These are phyloP conservation scores for Tolypocladium ovalisporum DNA, from an alignment of 2,329 filamentous ascomycete genomes.

Conservation along the genomic window DNA sequence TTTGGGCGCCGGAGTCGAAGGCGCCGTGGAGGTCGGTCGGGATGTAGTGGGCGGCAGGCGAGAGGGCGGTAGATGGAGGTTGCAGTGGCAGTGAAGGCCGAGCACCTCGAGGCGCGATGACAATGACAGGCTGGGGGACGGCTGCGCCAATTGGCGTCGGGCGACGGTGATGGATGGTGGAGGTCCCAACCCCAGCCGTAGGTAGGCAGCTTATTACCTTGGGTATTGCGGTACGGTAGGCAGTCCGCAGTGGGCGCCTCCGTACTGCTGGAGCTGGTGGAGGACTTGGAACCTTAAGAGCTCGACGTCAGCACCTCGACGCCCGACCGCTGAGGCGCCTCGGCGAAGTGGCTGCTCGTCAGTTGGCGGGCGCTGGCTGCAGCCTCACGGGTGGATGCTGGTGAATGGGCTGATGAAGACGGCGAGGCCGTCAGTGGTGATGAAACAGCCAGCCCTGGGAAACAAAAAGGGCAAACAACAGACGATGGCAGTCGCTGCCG, in stretches of 20 bases:
- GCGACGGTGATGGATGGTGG: conserved; percentile 3
- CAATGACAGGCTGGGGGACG: conserved; percentile 7
- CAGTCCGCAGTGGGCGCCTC: neutral
- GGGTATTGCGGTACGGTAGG: too few relatives aligned
- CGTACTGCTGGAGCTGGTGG: neutral
- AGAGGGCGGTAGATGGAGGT: conserved; percentile 1
- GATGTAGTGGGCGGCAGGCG: neutral
- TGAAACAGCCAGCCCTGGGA: neutral
- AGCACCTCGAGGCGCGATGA: conserved; percentile 1
- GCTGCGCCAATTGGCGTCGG: conserved; percentile 7
- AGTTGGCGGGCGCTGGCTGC: neutral
- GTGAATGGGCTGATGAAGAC: neutral
- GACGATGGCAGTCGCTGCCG: neutral
- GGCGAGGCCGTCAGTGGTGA: neutral
- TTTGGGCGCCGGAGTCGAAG: neutral
- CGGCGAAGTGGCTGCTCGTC: neutral
- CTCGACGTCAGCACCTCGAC: neutral
- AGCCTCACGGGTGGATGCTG: neutral
- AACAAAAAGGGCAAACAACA: neutral
- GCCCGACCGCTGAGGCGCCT: neutral
- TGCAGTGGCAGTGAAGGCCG: conserved; percentile 2
- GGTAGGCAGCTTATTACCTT: too few relatives aligned
- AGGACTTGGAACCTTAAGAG: neutral
- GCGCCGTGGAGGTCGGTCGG: neutral
- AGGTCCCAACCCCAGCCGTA: neutral